These are phyloP conservation scores for Proliferodiscus dingleyae DNA, from an alignment of 2,329 filamentous ascomycete species.

Conservation along the genomic window DNA sequence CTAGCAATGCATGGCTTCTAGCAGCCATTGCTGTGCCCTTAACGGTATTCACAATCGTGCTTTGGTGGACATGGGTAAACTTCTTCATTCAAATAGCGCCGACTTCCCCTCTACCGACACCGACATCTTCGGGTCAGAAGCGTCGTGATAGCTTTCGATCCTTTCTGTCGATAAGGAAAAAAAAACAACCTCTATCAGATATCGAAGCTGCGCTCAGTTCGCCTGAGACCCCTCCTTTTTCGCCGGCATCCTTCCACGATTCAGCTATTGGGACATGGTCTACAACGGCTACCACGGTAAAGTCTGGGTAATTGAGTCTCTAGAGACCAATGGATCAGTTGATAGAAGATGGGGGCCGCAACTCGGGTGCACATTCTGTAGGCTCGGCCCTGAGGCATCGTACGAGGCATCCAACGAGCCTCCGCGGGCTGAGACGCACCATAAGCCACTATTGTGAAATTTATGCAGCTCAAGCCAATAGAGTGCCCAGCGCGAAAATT, in stretches of 20 bases:
- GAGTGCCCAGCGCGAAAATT: neutral
- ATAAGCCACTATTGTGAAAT: neutral
- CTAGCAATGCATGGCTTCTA: conserved; percentile 17
- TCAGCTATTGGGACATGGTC: conserved; percentile 7
- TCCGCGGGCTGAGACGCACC: neutral
- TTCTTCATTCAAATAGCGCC: conserved; percentile 6
- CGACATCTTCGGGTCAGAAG: neutral
- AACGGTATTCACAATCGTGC: conserved; percentile 16
- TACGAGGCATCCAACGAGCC: neutral
- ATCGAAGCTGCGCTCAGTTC: conserved; percentile 1
- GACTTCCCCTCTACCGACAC: neutral
- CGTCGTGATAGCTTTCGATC: conserved; percentile 5
- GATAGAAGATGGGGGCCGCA: neutral
- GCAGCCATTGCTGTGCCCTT: conserved; percentile 19
- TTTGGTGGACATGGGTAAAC: conserved; percentile 21
- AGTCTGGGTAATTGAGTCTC: conserved; percentile 1
- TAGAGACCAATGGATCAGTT: neutral
- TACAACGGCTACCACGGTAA: conserved; percentile 7
- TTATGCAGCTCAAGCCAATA: neutral
- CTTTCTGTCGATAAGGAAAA: conserved; percentile 1
- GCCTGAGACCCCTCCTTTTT: neutral
- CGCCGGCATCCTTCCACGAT: neutral
- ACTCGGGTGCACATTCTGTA: too few species aligned
- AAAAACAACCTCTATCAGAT: neutral
- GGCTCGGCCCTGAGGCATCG: neutral